A percentile compares a stretch with the other conserved stretches of the same genome.
Evolutionary conservation across 169 alveolate genomes (phyloP).

Genomic region (Eimeria maxima): DNA sequence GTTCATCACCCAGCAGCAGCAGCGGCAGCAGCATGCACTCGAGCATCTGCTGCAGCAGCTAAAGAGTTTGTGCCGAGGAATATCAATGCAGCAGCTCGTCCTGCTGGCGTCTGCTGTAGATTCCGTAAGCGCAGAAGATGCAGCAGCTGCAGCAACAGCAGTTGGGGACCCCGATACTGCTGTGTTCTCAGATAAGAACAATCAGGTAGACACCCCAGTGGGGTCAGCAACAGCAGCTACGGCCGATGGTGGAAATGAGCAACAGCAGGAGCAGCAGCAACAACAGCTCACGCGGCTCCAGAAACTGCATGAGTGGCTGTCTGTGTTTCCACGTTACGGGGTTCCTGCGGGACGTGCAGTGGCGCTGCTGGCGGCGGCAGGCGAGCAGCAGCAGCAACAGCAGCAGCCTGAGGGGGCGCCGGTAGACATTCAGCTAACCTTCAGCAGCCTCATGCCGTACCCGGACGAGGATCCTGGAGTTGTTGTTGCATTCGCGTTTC

Average conservation of each 20-base stretch:
- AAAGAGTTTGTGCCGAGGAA: slow-evolving; percentile 14
- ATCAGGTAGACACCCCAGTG: background rate
- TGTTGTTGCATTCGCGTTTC: slow-evolving; percentile 63
- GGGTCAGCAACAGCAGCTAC: slow-evolving; percentile 15
- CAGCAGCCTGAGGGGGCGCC: slow-evolving; percentile 59
- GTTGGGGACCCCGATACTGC: slow-evolving; percentile 59
- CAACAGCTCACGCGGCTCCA: slow-evolving; percentile 55
- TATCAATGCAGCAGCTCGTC: slow-evolving; percentile 61
- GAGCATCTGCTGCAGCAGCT: slow-evolving; percentile 62
- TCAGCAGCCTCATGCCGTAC: slow-evolving; percentile 73
- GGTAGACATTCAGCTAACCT: slow-evolving; percentile 52
- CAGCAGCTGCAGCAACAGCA: slow-evolving; percentile 77
- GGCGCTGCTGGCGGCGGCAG: slow-evolving; percentile 68
- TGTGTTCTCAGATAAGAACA: slow-evolving; percentile 51
- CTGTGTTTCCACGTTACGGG: slow-evolving; percentile 1
- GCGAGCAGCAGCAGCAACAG: slow-evolving; percentile 59
- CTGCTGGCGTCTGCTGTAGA: slow-evolving; percentile 45
- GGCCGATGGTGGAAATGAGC: background rate
- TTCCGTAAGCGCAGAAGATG: slow-evolving; percentile 43
- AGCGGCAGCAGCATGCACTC: slow-evolving; percentile 63
- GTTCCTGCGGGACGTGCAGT: slow-evolving; percentile 66
- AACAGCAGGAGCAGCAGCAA: slow-evolving; percentile 43
- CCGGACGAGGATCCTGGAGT: slow-evolving; percentile 72
- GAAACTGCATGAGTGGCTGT: slow-evolving; percentile 68
- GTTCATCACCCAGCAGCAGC: slow-evolving; percentile 16